These are phyloP conservation scores for Fusarium tanahbumbuense DNA, from an alignment of 2,329 filamentous ascomycete species.

Conservation along the genomic window DNA sequence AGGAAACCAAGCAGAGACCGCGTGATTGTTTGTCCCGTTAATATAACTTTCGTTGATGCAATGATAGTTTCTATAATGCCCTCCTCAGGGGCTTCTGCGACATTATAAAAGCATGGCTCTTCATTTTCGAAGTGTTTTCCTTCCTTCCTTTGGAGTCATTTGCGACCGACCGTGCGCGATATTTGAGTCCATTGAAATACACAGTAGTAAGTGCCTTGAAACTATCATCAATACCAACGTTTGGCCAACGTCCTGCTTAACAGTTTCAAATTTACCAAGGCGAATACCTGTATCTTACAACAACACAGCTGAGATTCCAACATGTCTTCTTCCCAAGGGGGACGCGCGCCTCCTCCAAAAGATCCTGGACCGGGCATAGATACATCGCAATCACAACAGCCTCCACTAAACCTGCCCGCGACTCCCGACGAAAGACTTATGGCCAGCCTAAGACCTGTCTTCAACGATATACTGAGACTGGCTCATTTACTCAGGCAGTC, in stretches of 20 bases:
- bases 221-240: neutral
- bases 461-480: neutral
- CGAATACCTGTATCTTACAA: neutral
- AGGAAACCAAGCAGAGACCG: neutral
- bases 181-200: fast-evolving
- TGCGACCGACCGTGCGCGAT: neutral
- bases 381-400: no score
- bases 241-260: neutral
- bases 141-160: neutral
- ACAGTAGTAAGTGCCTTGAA: neutral
- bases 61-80: neutral
- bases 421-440: neutral
- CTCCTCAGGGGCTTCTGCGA: neutral
- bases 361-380: neutral
- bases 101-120: neutral
- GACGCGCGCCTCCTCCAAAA: neutral
- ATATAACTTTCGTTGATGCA: neutral
- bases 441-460: neutral
- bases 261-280: neutral
- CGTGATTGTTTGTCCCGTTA: neutral
- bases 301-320: neutral
- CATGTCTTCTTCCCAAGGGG: neutral
- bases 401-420: neutral
- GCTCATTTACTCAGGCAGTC: neutral
- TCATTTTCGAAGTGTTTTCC: neutral